Evolutionary conservation across 1,139 yeast genomes (phyloP).

Genomic region (Scheffersomyces illinoinensis): DNA sequence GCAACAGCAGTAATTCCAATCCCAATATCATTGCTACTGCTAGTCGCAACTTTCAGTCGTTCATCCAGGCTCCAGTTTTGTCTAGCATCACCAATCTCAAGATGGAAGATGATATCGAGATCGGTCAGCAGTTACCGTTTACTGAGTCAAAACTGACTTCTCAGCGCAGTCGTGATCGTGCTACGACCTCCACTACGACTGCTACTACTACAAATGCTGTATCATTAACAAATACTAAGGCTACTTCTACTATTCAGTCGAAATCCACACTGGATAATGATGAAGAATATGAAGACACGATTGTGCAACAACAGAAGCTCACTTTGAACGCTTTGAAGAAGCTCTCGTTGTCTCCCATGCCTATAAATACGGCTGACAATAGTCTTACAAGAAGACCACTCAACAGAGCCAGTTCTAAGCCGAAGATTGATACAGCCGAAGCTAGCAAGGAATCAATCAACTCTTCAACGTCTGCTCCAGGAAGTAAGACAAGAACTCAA

Average conservation of each 20-base stretch:
- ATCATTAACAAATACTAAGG: background rate
- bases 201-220: background rate
- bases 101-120: conserved; percentile 30
- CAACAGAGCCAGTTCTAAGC: background rate
- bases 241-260: background rate
- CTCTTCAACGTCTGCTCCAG: background rate
- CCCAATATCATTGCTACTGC: conserved; percentile 11
- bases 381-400: background rate
- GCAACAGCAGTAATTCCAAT: conserved; percentile 12
- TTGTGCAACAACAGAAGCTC: conserved; percentile 42
- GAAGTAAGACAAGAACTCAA: conserved; percentile 3
- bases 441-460: background rate
- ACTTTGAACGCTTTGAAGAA: conserved; percentile 49
- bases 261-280: background rate
- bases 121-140: conserved; percentile 48
- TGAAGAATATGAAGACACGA: conserved; percentile 35
- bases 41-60: conserved; percentile 40
- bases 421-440: background rate
- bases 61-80: conserved; percentile 50
- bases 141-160: conserved; percentile 18
- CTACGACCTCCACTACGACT: background rate
- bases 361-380: conserved; percentile 20
- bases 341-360: conserved; percentile 46
- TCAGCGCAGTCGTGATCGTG: background rate
- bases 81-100: conserved; percentile 39